Evolutionary conservation across 179 eudicot species (phyloP), one percentile per base, ranked within the genome.

Genomic region (Beta corolliflora): DNA sequence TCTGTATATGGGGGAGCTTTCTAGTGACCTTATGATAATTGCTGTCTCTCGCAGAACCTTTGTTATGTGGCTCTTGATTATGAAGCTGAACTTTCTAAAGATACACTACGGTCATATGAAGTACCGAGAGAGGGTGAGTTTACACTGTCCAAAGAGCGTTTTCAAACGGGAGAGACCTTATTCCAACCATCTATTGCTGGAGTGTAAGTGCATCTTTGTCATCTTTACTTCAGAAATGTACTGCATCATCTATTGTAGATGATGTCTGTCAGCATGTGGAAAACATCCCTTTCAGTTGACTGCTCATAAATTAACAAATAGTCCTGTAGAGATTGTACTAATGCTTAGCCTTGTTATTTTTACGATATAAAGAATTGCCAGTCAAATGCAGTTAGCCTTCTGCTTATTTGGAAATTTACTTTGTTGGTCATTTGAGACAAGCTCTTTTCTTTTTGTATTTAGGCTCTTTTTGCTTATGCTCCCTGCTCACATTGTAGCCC

Each of bases 31-130:
- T 25, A 11, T 61, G 46, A 44, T 75, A 53, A 44, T 75, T 53
- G 25, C 52, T 56, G 16, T 69, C 61, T 73, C 66, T 72, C 66
- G 50, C 95, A 95, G 98, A 92, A 95, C 76, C 88, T 95, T 29
- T 95, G 98, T 81, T 95, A 93, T 71, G 97, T 93, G 59, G 98
- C 98, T 61, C 81, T 87, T 81, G 95, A 95, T 87, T 95, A 95
- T 85, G 90, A 90, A 79, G 91, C 93, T 76, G 98, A 95, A 83
- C 86, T 92, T 70, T 86, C 85, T 60, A 92, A 92, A 84, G 88
- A 91, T 81, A 91, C 95, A 50, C 78, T 78, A 70, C 91, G 87
- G 74, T 87, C 98, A 45, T 86, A 86, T 89, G 86, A 88, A 83
- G 89, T 91, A 77, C 88, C 91, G 48, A 63, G 88, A 16, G 93